Base-by-base conservation (phyloP, 176 grass and related monocot genomes). In the Eragrostis curvula region DNA sequence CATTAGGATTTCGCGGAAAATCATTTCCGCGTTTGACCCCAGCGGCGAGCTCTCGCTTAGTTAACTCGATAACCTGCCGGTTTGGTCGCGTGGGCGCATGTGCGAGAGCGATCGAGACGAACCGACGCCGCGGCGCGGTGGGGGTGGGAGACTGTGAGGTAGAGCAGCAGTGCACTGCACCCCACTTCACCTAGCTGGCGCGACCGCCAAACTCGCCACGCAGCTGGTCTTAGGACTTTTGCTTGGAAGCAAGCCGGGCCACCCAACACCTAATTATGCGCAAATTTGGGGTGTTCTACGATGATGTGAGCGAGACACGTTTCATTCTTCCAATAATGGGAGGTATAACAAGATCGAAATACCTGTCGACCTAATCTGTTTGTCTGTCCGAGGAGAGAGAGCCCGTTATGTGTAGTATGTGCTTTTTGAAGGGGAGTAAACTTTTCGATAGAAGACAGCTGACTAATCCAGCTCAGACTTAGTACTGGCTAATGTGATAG, bases 151-250 rank as follows among this genome's bases (percentile, higher is more conserved):
- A 9, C 64, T 0, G 57, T n/a, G n/a, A n/a, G n/a, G n/a, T n/a
- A n/a, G 32, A 2, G 32, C 3, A 36, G 25, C 23, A 63, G 66
- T 12, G 51, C 13, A 21, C 12, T 51, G 27, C 20, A 11, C 42
- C 65, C 27, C 83, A 70, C 74, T 70, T 60, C 53, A 41, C 43
- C 66, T 52, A 9, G 30, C 81, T 55, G 55, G 4, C 49, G 1
- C 5, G 10, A 0, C 42, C 6, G 49, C 79, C 8, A 3, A 6
- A 67, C 2, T 60, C 77, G 45, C 13, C 47, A 7, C 16, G 12
- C 28, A 32, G 71, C 30, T 9, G 11, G 3, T 51, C 36, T 12
- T 5, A 0, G 53, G n/a, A 27, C 53, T 18, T 68, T 32, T 23
- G 77, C 56, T 59, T 59, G 21, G 56, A 24, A 59, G n/a, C n/a